Evolutionary conservation across 352 stramenopile species (phyloP).

Genomic region (Globisporangium echinulatum): DNA sequence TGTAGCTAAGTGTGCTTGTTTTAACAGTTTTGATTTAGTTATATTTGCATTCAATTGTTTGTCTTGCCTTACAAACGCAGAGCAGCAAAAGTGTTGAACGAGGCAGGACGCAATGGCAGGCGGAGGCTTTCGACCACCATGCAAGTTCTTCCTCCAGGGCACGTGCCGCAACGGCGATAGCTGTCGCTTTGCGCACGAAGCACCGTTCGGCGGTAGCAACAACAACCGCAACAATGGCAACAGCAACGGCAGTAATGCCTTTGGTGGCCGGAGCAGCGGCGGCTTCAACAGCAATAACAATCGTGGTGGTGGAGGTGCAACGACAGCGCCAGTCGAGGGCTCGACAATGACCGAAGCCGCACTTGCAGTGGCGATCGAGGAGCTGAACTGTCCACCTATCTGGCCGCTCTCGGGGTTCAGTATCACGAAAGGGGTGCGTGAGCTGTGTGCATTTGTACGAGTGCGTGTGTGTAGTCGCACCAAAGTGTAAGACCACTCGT

Average conservation of each 20-base stretch:
- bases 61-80: no score
- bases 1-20: no score
- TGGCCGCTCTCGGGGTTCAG: conserved; percentile 66
- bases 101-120: not conserved
- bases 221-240: conserved; percentile 7
- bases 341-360: conserved; percentile 38
- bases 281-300: conserved; percentile 14
- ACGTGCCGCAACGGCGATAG: conserved; percentile 62
- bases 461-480: not conserved
- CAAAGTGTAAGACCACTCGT: no score
- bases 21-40: no score
- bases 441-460: conserved; percentile 1
- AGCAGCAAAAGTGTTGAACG: no score
- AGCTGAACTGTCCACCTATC: conserved; percentile 40
- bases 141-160: conserved; percentile 68
- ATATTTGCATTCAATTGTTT: no score
- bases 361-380: conserved; percentile 43
- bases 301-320: conserved; percentile 6
- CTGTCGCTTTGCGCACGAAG: conserved; percentile 60
- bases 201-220: conserved; percentile 12
- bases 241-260: conserved; percentile 1
- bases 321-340: conserved; percentile 10
- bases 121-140: conserved; percentile 23
- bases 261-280: conserved; percentile 15
- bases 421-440: conserved; percentile 53